Conservation (phyloP, 148 eudicot genomes). For the Persicaria maculosa region DNA sequence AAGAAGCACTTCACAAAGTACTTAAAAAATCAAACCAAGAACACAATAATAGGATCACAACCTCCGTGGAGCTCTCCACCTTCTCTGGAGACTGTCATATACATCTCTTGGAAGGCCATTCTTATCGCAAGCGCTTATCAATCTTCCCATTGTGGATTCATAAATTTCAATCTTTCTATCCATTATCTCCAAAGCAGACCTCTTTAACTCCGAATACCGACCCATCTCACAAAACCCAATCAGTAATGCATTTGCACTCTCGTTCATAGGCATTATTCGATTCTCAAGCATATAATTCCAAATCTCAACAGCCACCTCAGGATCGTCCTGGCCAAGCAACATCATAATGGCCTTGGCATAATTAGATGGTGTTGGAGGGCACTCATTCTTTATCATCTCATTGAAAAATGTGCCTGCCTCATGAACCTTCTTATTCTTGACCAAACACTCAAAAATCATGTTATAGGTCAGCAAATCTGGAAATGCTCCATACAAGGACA, state of each 20-base stretch:
- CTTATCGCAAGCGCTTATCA: constrained; percentile 41
- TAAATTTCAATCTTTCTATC: constrained; percentile 50
- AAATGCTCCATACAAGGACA: constrained; percentile 69
- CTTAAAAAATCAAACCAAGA: neutral
- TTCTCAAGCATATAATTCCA: constrained; percentile 62
- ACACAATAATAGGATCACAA: constrained; percentile 4
- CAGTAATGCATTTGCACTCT: constrained; percentile 61
- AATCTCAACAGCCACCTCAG: constrained; percentile 61
- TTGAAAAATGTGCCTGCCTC: constrained; percentile 58
- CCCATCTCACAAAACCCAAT: constrained; percentile 46
- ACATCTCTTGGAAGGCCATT: constrained; percentile 44
- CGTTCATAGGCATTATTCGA: constrained; percentile 38
- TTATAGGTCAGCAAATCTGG: constrained; percentile 65
- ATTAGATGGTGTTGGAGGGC: constrained; percentile 47
- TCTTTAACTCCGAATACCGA: constrained; percentile 50
- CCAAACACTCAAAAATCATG: constrained; percentile 65
- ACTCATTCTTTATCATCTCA: constrained; percentile 82
- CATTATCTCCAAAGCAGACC: constrained; percentile 53
- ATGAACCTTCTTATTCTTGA: constrained; percentile 52
- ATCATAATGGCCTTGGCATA: constrained; percentile 52
- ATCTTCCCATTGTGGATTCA: constrained; percentile 63
- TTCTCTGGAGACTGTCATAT: constrained; percentile 47
- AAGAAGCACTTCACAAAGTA: neutral
- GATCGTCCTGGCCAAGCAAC: constrained; percentile 70
- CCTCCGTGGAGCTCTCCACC: constrained; percentile 50